Conservation (phyloP, 768 basidiomycete species). For the Tephrocybe sp. region DNA sequence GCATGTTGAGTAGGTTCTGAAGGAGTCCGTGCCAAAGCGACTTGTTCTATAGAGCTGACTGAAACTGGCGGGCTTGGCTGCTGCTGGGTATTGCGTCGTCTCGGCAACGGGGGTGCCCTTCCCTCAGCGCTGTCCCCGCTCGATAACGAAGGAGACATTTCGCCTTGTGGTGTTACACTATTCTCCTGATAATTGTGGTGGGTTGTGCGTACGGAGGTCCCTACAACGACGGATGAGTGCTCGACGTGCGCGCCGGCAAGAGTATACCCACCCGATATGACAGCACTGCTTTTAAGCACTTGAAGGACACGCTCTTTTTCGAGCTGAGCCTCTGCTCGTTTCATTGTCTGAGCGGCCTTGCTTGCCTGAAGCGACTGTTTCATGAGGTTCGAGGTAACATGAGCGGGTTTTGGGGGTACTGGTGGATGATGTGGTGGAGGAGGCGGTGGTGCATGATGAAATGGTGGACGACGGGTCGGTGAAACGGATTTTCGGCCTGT, state of each 20-base stretch:
- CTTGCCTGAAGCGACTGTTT: conserved; percentile 73
- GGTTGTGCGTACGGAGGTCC: conserved; percentile 28
- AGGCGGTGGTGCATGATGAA: conserved; percentile 11
- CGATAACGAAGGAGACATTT: conserved; percentile 7
- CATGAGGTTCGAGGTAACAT: conserved; percentile 66
- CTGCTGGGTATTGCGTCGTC: conserved; percentile 25
- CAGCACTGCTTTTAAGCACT: conserved; percentile 65
- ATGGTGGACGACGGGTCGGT: conserved; percentile 14
- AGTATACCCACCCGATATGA: conserved; percentile 31
- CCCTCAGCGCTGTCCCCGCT: conserved; percentile 7
- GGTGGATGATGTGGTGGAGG: conserved; percentile 18
- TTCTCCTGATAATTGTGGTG: conserved; percentile 15
- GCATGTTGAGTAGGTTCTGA: conserved; percentile 1
- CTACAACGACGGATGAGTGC: conserved; percentile 35
- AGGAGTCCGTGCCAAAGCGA: conserved; percentile 35
- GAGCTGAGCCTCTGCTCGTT: conserved; percentile 65
- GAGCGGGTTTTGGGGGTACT: conserved; percentile 40
- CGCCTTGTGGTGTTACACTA: not conserved
- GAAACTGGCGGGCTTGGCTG: conserved; percentile 41
- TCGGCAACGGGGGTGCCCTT: conserved; percentile 29
- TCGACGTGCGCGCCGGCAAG: conserved; percentile 29
- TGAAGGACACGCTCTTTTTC: conserved; percentile 71
- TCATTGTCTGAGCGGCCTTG: conserved; percentile 68
- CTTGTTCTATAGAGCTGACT: conserved; percentile 45
- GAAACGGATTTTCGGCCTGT: conserved; percentile 22